Evolutionary conservation across 345 rosid genomes (phyloP).

Genomic region (Erucastrum elatum): DNA sequence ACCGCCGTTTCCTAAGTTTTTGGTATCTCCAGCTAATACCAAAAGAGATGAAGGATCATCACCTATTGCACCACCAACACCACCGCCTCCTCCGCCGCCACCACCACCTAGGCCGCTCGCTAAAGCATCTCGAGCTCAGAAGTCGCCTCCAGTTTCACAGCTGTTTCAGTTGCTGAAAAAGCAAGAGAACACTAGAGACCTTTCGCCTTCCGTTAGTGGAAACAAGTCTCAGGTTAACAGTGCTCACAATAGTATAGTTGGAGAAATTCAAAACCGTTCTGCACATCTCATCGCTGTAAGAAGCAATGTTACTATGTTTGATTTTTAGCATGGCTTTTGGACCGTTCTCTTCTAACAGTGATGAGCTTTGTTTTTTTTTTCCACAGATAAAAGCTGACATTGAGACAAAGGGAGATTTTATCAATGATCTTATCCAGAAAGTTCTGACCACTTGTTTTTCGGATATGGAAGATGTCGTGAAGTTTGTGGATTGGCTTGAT

Average conservation of each 20-base stretch:
- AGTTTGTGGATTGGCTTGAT: slow-evolving; percentile 85
- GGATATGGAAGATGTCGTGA: slow-evolving; percentile 72
- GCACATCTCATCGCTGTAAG: slow-evolving; percentile 84
- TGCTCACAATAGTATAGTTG: slow-evolving; percentile 77
- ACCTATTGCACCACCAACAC: slow-evolving; percentile 54
- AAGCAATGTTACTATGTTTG: neutral
- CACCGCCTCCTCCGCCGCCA: slow-evolving; percentile 67
- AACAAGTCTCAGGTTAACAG: slow-evolving; percentile 43
- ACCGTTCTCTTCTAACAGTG: neutral
- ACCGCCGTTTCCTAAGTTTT: slow-evolving; percentile 37
- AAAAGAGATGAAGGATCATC: slow-evolving; percentile 34
- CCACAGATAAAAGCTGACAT: slow-evolving; percentile 78
- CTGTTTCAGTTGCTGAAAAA: slow-evolving; percentile 49
- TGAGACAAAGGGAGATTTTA: slow-evolving; percentile 78
- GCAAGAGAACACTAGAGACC: slow-evolving; percentile 53
- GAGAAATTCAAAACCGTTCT: slow-evolving; percentile 91
- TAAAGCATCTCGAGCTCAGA: slow-evolving; percentile 50
- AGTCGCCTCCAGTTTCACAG: slow-evolving; percentile 53
- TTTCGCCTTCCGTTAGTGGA: slow-evolving; percentile 37
- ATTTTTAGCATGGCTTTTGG: neutral
- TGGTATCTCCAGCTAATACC: slow-evolving; percentile 36
- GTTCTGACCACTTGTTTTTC: slow-evolving; percentile 62
- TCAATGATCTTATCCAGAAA: slow-evolving; percentile 67
- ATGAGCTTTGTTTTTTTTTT: neutral
- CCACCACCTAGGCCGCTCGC: slow-evolving; percentile 54